Evolutionary conservation across 1,284 basidiomycete genomes (phyloP), one percentile per base, ranked within the genome.

Genomic region (Microbotryum intermedium): DNA sequence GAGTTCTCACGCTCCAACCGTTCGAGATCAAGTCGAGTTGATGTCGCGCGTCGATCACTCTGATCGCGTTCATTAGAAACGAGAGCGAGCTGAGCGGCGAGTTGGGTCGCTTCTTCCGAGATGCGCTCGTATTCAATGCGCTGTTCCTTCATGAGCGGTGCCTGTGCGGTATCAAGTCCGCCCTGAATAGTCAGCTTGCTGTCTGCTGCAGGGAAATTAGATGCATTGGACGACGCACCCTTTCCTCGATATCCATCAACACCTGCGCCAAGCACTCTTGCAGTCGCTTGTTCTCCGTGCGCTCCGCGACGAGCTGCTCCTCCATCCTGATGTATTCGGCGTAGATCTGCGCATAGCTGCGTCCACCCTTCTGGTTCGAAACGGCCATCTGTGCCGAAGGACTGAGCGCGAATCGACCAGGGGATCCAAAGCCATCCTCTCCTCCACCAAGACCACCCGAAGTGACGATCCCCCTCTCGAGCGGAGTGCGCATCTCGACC

Each of bases 271-370:
- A 16, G 45, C 87, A 84, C 34, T 83, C 80, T 55, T 88, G 86
- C 79, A 97, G 84, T 50, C 87, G 82, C 62, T 85, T 83, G 57
- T 85, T 87, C 76, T 97, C 89, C 1, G 82, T 79, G 57, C 82
- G 83, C 73, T 91, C 88, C 70, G 80, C 82, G 20, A 82, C 80
- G 57, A 86, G 84, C 53, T 91, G 87, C 46, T 89, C 87, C 73
- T 95, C 86, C 52, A 93, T 81, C 58, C 83, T 81, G 50, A 91
- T 83, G 68, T 88, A 88, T 67, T 90, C 88, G n/a, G 86, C 81
- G 72, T 93, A 94, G 20, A 94, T 84, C 72, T 92, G 86, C 0
- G 90, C 92, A 75, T 92, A 90, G 2, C 85, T 86, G 78, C 87
- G 88, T 23, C 90, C 90, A 30, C 79, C 81, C 72, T 66, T 67